Base-by-base conservation (phyloP, 2,329 filamentous ascomycete genomes). In the Penicillium sclerotigenum region DNA sequence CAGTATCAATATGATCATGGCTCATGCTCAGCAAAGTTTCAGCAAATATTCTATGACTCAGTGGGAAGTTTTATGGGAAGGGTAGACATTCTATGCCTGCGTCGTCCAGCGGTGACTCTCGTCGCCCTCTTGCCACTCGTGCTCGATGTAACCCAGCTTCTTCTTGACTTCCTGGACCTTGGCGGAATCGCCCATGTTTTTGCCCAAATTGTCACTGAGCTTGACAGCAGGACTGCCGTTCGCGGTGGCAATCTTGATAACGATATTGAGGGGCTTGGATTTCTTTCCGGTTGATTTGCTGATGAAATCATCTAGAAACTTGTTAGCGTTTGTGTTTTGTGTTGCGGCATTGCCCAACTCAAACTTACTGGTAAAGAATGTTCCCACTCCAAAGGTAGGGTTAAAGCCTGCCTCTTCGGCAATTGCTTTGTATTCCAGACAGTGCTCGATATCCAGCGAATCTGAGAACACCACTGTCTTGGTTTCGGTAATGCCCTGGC, bases 381-480 rank as follows among this genome's bases (percentile, higher is more conserved):
- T 99, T 5, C 94, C 94, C 1, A 99, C 89, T 58, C 94, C 94
- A 76, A 99, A 99, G 0, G 88, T 89, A 13, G 93, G 88, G 58
- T 87, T 83, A 73, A 99, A 92, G 1, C 90, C 90, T 14, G 87
- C 84, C 37, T 85, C 83, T 63, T 97, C 91, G 0, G 92, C 88
- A 28, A 90, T 83, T 55, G 84, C 78, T 79, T 96, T 96, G 78
- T 97, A 99, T 72, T 95, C 85, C 47, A 97, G 80, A 70, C 93
- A 97, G 52, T 87, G 84, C 36, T 97, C 91, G 47, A 97, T 89
- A 70, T 97, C 90, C 56, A 99, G 79, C 5, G 92, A 95, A 74
- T 99, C 94, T 0, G 93, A 97, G 72, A 97, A 99, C 3, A 99
- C 93, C 58, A 99, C 88, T 0, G 84, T 86, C 80, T 97, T 97